Evolutionary conservation across 2,329 filamentous ascomycete species (phyloP), one percentile per base, ranked within the genome.

Genomic region (Lecanoromycetidae sp.): DNA sequence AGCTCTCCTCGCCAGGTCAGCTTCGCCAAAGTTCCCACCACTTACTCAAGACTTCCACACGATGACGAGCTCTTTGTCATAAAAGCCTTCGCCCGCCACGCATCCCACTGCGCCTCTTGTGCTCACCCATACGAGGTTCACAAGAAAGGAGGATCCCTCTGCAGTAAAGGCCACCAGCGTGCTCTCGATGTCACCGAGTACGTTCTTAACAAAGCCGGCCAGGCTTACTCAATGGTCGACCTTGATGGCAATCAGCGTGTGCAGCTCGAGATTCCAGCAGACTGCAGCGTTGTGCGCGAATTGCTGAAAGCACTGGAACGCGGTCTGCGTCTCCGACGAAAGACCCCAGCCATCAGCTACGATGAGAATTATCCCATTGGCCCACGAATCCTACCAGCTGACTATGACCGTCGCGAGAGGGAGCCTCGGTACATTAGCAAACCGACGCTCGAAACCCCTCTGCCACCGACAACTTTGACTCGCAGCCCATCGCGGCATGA

Each of bases 301-400:
- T 58, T 72, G 13, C 58, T 71, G 8, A 60, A 62, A 6, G 68
- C 68, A 2, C 57, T 70, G 20, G 66, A 69, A 44, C 58, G 62
- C 10, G 68, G 68, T 5, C 53, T 70, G 40, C 49, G 40, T 12
- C 41, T 55, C 9, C 53, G 47, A 9, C 47, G 50, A 9, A 47
- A 45, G 19, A 36, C 43, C 4, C 48, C 43, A 1, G 2, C 23
- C 15, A 25, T 37, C 27, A 45, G 47, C 23, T 44, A 44, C 27
- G 47, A 50, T 17, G 15, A 37, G 23, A 48, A 32, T 5, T 45
- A 52, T 13, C 34, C 2, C 2, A 19, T 50, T 19, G 17, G 47
- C 5, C 47, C 50, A 2, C 33, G 44, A 4, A 13, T 27, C 4
- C 8, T 27, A 29, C n/a, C 17, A 17, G 29, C 37, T 17, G 44